phyloP scores from a whole-genome alignment of 805 yeast species.

The Myxozyma udenii region DNA sequence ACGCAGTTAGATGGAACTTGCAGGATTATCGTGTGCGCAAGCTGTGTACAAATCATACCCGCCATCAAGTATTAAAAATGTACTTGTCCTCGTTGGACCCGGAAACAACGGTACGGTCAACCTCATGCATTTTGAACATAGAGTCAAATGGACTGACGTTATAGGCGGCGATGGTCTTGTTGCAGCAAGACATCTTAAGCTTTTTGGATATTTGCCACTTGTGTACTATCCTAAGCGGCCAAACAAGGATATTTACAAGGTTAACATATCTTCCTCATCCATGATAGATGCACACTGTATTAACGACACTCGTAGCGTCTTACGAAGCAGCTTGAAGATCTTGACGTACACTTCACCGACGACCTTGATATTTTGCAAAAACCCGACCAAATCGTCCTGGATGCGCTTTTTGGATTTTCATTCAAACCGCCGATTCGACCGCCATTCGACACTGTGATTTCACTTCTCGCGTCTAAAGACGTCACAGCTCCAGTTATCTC shows the following conservation, averaged over 20 bases:
- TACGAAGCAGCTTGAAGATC: constrained; percentile 60
- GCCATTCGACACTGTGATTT: constrained; percentile 59
- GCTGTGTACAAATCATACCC: constrained; percentile 71
- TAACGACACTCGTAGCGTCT: constrained; percentile 42
- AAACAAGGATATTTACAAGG: constrained; percentile 43
- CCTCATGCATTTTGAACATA: background rate
- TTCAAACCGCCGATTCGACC: constrained; percentile 82
- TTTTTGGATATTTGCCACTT: constrained; percentile 74
- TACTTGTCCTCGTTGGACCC: constrained; percentile 83
- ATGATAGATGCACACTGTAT: constrained; percentile 44
- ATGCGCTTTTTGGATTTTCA: constrained; percentile 89
- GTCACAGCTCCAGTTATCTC: constrained; percentile 60
- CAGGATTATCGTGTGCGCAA: constrained; percentile 92
- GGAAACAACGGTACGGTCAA: constrained; percentile 68
- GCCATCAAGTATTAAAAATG: constrained; percentile 43
- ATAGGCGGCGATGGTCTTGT: constrained; percentile 90
- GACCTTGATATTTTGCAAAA: constrained; percentile 40
- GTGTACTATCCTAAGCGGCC: constrained; percentile 76
- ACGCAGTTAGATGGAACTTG: constrained; percentile 72
- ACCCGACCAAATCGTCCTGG: constrained; percentile 53
- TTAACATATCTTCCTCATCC: background rate
- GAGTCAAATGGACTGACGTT: background rate
- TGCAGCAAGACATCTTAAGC: constrained; percentile 82
- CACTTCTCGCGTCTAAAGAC: constrained; percentile 39
- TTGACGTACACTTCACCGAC: constrained; percentile 58